These are phyloP conservation scores for Hebeloma cylindrosporum DNA, from an alignment of 768 basidiomycete genomes.

Conservation along the genomic window DNA sequence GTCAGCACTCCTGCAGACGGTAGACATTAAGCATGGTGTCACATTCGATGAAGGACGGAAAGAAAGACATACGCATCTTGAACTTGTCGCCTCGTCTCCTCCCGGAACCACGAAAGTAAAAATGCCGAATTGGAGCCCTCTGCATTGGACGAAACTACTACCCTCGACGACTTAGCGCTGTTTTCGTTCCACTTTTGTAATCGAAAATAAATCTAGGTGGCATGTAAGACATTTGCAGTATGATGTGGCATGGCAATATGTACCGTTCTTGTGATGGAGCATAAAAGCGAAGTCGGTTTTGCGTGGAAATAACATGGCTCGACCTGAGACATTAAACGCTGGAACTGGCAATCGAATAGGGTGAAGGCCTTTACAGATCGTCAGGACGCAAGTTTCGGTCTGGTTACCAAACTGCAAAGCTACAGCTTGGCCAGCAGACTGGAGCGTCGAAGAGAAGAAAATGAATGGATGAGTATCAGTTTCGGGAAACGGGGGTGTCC, in stretches of 20 bases:
- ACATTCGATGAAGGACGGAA: too few species aligned
- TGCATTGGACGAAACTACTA: too few species aligned
- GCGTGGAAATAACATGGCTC: background rate
- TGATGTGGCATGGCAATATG: constrained; percentile 9
- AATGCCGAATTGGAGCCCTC: too few species aligned
- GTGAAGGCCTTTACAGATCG: too few species aligned
- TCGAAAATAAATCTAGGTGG: background rate
- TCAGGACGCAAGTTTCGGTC: constrained; percentile 11
- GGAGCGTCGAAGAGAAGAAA: background rate
- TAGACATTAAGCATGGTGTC: too few species aligned
- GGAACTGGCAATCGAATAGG: too few species aligned
- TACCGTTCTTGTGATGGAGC: constrained; percentile 4
- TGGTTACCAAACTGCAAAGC: background rate
- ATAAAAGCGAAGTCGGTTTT: constrained; percentile 3
- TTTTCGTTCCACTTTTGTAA: background rate
- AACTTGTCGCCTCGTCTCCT: too few species aligned
- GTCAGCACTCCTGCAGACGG: constrained; percentile 1
- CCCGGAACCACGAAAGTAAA: background rate
- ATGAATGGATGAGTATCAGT: constrained; percentile 1
- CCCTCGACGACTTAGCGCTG: too few species aligned
- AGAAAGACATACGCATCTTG: too few species aligned
- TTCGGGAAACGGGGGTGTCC: constrained; percentile 17
- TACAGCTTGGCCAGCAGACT: constrained; percentile 3
- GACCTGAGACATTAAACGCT: constrained; percentile 9
- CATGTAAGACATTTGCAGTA: constrained; percentile 5